Evolutionary conservation across 768 basidiomycete genomes (phyloP).

Genomic region (Amanita rimosa): DNA sequence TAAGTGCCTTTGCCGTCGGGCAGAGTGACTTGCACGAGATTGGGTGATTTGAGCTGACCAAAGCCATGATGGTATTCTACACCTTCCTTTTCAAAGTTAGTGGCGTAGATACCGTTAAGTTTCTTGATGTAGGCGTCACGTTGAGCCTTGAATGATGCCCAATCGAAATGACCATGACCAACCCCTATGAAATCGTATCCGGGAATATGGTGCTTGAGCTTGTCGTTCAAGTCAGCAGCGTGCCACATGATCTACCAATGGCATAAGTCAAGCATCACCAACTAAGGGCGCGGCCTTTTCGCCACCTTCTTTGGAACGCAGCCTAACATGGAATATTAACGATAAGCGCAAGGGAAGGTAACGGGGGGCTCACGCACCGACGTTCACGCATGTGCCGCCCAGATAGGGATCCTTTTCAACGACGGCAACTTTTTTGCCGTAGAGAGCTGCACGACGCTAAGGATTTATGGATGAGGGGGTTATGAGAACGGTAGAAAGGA

Average conservation of each 20-base stretch:
- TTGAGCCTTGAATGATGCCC: constrained; percentile 85
- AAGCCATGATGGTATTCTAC: constrained; percentile 81
- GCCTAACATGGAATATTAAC: constrained; percentile 35
- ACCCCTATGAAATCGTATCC: constrained; percentile 64
- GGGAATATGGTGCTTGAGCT: constrained; percentile 60
- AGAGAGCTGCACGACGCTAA: constrained; percentile 82
- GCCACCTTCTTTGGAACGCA: constrained; percentile 94
- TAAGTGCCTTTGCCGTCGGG: constrained; percentile 58
- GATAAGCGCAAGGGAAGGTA: background rate
- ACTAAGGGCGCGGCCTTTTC: background rate
- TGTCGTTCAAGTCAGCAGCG: constrained; percentile 83
- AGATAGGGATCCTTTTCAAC: constrained; percentile 66
- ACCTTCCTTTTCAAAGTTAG: constrained; percentile 75
- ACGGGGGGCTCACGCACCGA: constrained; percentile 49
- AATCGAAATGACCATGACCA: constrained; percentile 61
- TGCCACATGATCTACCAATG: constrained; percentile 89
- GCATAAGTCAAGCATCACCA: background rate
- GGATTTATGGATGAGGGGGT: background rate
- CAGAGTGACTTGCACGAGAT: constrained; percentile 60
- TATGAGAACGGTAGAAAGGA: background rate
- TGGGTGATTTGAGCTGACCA: constrained; percentile 60
- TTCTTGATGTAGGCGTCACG: constrained; percentile 91
- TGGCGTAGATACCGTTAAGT: constrained; percentile 87
- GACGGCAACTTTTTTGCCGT: constrained; percentile 89
- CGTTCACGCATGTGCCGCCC: constrained; percentile 97